phyloP scores from a whole-genome alignment of 2,329 filamentous ascomycete species.

The Ascochyta viciae-villosae region DNA sequence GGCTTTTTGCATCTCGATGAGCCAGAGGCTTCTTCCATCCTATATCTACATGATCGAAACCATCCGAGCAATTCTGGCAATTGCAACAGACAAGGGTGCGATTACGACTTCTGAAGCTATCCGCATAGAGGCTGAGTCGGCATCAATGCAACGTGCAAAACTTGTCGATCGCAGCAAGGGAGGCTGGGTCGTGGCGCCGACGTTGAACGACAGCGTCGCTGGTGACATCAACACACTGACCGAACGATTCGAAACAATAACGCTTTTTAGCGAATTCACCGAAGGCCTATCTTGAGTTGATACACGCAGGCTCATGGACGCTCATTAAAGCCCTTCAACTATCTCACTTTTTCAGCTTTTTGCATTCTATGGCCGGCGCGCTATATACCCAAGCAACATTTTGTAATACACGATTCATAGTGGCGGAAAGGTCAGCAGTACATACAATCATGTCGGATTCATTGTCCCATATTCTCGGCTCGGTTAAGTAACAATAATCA shows the following conservation, averaged over 20 bases:
- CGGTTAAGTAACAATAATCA: neutral
- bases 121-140: neutral
- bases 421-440: neutral
- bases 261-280: slow-evolving; percentile 22
- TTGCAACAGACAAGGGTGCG: slow-evolving; percentile 17
- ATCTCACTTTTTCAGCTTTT: neutral
- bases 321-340: neutral
- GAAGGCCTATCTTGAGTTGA: slow-evolving; percentile 16
- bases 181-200: slow-evolving; percentile 17
- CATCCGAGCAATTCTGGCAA: slow-evolving; percentile 16
- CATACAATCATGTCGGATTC: neutral
- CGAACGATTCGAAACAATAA: slow-evolving; percentile 19
- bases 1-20: slow-evolving; percentile 14
- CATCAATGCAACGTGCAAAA: slow-evolving; percentile 4
- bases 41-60: slow-evolving; percentile 17
- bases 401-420: slow-evolving; percentile 3
- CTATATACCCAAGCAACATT: slow-evolving; percentile 6
- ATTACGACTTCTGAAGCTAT: slow-evolving; percentile 17
- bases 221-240: slow-evolving; percentile 11
- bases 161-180: slow-evolving; percentile 4
- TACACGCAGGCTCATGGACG: neutral
- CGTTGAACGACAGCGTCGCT: slow-evolving; percentile 4
- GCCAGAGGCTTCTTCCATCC: slow-evolving; percentile 6
- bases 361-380: slow-evolving; percentile 6
- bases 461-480: neutral